Conservation (phyloP, 2,329 filamentous ascomycete species). For the Hypoxylon sp. region DNA sequence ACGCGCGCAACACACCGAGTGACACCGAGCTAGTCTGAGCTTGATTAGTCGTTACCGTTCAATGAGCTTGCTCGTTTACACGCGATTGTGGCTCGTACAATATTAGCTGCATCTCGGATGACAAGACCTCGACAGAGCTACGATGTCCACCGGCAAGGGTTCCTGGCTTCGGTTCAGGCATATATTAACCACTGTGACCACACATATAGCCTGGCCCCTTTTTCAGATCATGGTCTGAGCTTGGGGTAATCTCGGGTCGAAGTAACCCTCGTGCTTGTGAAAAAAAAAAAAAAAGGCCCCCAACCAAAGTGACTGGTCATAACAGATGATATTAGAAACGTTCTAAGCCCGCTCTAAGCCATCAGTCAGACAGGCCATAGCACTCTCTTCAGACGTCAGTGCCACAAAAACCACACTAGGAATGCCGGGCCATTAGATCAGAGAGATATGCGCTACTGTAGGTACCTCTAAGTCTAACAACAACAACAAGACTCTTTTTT, state of each 20-base stretch:
- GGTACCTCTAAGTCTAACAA: slow-evolving; percentile 4
- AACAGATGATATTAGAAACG: slow-evolving; percentile 17
- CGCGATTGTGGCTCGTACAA: slow-evolving; percentile 33
- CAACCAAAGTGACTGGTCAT: slow-evolving; percentile 36
- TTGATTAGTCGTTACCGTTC: slow-evolving; percentile 19
- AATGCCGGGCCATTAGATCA: slow-evolving; percentile 11
- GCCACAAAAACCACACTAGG: slow-evolving; percentile 11
- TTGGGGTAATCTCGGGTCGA: slow-evolving; percentile 50
- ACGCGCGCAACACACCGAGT: slow-evolving; percentile 35
- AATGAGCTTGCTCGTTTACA: slow-evolving; percentile 27
- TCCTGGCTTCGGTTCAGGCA: slow-evolving; percentile 35
- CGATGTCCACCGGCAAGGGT: slow-evolving; percentile 36
- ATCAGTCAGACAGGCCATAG: too few relatives aligned
- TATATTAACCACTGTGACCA: slow-evolving; percentile 52
- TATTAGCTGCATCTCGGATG: slow-evolving; percentile 38
- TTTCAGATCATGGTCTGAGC: slow-evolving; percentile 45
- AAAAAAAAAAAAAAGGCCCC: too few relatives aligned
- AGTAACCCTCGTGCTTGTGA: slow-evolving; percentile 39
- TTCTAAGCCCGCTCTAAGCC: slow-evolving; percentile 25
- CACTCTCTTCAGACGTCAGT: slow-evolving; percentile 15
- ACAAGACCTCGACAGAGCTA: slow-evolving; percentile 24
- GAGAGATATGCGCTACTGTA: slow-evolving; percentile 31
- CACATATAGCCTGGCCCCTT: slow-evolving; percentile 44
- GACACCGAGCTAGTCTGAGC: slow-evolving; percentile 31
- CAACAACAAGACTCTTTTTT: slow-evolving; percentile 8